Evolutionary conservation across 768 basidiomycete genomes (phyloP).

Genomic region (Boletus barrowsii): DNA sequence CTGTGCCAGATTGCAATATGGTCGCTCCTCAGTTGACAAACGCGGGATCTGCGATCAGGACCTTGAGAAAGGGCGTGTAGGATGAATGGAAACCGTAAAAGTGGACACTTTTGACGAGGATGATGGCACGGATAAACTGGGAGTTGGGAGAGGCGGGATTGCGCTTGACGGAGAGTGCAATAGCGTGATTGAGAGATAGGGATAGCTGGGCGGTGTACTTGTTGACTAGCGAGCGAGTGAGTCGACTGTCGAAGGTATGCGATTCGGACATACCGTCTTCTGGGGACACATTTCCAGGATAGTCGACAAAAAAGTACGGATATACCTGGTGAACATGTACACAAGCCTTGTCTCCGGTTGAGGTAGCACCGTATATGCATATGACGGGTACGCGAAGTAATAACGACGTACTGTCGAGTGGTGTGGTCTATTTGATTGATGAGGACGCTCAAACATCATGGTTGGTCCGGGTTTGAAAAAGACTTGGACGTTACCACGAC

Average conservation of each 20-base stretch:
- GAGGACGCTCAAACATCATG: too few species aligned
- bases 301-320: conserved; percentile 39
- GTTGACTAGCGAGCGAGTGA: conserved; percentile 26
- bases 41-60: conserved; percentile 70
- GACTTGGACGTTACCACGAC: too few species aligned
- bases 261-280: conserved; percentile 49
- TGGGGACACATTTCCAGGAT: conserved; percentile 62
- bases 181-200: conserved; percentile 79
- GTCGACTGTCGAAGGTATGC: too few species aligned
- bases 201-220: conserved; percentile 66
- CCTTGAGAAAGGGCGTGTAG: conserved; percentile 86
- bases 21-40: conserved; percentile 66
- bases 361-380: conserved; percentile 83
- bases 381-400: conserved; percentile 38
- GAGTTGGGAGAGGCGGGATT: conserved; percentile 58
- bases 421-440: too few species aligned
- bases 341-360: conserved; percentile 73
- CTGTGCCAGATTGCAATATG: conserved; percentile 75
- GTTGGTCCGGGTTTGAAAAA: too few species aligned
- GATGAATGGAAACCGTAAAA: conserved; percentile 93
- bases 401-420: too few species aligned
- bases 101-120: conserved; percentile 89
- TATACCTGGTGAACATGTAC: conserved; percentile 54
- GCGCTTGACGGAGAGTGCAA: conserved; percentile 76
- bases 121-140: conserved; percentile 68